Percentiles rank a stretch among this genome's conserved stretches.
Conservation (phyloP, 495 filamentous ascomycete species). For the Neurospora sp. region DNA sequence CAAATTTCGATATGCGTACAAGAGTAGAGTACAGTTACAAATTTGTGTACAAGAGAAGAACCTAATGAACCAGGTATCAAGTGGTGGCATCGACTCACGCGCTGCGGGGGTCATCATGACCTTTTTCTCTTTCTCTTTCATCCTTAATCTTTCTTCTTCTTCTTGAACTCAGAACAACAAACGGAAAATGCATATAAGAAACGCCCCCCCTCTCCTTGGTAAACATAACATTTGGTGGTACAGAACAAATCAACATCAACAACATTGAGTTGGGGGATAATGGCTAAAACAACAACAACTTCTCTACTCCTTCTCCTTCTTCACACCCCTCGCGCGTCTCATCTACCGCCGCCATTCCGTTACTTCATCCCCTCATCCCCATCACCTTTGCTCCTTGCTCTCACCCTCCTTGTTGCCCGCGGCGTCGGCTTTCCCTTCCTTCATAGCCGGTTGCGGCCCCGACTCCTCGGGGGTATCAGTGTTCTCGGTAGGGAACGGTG, state of each 20-base stretch:
- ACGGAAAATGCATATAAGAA: not conserved
- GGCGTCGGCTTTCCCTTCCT: conserved; percentile 5
- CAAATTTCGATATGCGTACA: not conserved
- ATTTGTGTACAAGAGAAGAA: conserved; percentile 2
- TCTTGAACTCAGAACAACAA: not conserved
- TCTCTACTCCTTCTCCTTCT: not conserved
- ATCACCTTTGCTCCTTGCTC: conserved; percentile 1
- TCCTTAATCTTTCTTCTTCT: not conserved
- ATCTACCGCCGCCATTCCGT: not conserved
- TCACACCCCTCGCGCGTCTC: not conserved
- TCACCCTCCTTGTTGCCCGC: conserved; percentile 2
- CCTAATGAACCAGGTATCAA: not conserved
- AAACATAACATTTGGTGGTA: not conserved
- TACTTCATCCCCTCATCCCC: not conserved
- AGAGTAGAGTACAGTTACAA: conserved; percentile 1
- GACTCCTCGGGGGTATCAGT: conserved; percentile 23
- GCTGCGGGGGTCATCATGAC: not conserved
- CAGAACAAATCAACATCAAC: not conserved
- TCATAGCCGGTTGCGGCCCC: conserved; percentile 11
- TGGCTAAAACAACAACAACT: not conserved
- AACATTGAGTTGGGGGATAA: not conserved
- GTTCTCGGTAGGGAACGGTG: conserved; percentile 42
- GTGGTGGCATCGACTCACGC: not conserved
- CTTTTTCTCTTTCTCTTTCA: not conserved
- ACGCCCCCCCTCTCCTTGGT: not conserved